These are phyloP conservation scores for Colletotrichum scovillei DNA, from an alignment of 2,329 filamentous ascomycete species.

Conservation along the genomic window DNA sequence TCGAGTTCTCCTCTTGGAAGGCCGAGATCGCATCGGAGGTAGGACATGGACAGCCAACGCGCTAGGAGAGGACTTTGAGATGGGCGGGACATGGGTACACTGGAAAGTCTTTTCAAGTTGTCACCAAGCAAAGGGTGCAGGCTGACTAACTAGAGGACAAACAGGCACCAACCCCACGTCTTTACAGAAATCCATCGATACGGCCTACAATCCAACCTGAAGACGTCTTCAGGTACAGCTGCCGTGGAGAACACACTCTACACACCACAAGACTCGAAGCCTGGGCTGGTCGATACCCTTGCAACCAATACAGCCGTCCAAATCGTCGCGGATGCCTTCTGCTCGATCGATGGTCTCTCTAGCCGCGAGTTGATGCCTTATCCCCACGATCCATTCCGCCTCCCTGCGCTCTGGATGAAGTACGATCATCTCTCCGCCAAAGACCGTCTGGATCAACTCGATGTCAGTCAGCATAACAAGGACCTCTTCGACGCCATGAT, in stretches of 20 bases:
- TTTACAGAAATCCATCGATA: neutral
- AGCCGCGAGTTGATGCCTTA: neutral
- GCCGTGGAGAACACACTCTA: neutral
- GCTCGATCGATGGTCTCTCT: neutral
- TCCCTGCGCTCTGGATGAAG: neutral
- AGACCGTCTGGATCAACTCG: neutral
- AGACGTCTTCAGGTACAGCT: neutral
- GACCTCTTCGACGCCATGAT: neutral
- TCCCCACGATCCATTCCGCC: neutral
- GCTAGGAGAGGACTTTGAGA: neutral
- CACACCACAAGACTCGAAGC: neutral
- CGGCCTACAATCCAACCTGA: neutral
- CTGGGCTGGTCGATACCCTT: neutral
- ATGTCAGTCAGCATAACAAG: neutral
- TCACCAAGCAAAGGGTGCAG: neutral
- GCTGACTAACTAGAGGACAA: neutral
- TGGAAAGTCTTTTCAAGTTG: neutral
- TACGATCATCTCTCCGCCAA: neutral
- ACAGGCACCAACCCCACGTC: neutral
- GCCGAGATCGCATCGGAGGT: too few species aligned
- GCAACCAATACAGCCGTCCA: neutral
- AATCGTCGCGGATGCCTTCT: neutral
- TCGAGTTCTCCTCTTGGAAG: too few species aligned
- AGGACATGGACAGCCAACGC: neutral
- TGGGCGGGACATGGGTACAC: neutral